phyloP scores from a whole-genome alignment of 768 basidiomycete species.

The Leccinum uliginosum region DNA sequence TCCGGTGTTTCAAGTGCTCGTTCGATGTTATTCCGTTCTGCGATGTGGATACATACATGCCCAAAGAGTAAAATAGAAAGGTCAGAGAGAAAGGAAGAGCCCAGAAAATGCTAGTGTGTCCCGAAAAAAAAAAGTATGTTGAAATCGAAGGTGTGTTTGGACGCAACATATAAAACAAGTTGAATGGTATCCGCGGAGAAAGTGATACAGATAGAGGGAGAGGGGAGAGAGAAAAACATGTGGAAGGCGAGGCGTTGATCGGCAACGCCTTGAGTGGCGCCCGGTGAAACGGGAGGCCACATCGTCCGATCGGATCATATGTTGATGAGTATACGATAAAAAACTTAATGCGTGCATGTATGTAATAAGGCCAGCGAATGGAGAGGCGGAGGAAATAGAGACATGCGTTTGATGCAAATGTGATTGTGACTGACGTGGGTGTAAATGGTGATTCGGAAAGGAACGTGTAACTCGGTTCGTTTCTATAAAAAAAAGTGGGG shows the following conservation, averaged over 20 bases:
- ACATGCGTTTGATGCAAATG: constrained; percentile 15
- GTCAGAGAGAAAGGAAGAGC: neutral
- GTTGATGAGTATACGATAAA: constrained; percentile 12
- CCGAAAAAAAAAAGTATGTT: constrained; percentile 4
- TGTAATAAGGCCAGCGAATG: constrained; percentile 1
- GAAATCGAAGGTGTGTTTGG: neutral
- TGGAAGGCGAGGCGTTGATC: neutral
- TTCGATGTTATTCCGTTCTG: constrained; percentile 5
- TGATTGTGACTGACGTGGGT: constrained; percentile 8
- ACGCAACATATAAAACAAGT: neutral
- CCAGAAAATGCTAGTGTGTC: constrained; percentile 2
- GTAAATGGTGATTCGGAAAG: constrained; percentile 12
- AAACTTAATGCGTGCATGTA: constrained; percentile 5
- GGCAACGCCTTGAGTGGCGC: constrained; percentile 8
- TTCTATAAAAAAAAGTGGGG: constrained; percentile 6
- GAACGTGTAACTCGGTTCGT: constrained; percentile 10
- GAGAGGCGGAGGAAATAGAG: constrained; percentile 1
- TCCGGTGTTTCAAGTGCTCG: neutral
- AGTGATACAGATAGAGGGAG: neutral
- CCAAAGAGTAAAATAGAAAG: neutral
- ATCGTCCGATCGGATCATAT: neutral
- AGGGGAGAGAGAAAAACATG: neutral
- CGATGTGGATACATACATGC: neutral
- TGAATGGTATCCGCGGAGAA: neutral
- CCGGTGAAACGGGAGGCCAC: neutral